Percentiles rank a stretch among this genome's conserved stretches.
Evolutionary conservation across 257 asterid genomes (phyloP).

Genomic region (Verbascum thapsus): DNA sequence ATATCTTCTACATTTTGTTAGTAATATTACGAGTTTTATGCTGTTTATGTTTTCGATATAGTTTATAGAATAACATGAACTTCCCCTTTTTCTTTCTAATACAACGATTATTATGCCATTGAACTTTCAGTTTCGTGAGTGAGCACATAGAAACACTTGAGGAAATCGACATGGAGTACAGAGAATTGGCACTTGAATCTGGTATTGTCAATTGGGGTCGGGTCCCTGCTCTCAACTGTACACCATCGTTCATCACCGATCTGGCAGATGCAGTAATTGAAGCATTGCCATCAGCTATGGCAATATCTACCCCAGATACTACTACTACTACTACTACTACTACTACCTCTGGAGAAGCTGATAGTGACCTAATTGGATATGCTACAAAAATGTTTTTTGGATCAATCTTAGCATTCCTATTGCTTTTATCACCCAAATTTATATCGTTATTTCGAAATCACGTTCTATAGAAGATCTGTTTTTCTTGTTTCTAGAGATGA

Average conservation of each 20-base stretch:
- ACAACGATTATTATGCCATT: constrained; percentile 6
- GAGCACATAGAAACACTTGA: constrained; percentile 99
- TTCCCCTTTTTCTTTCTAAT: constrained; percentile 17
- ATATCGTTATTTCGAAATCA: constrained; percentile 49
- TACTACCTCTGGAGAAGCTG: constrained; percentile 40
- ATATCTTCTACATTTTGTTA: no score
- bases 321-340: no score
- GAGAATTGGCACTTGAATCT: constrained; percentile 77
- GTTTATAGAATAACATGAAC: background rate
- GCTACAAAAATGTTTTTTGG: constrained; percentile 64
- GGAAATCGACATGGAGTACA: constrained; percentile 97
- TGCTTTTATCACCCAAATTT: constrained; percentile 65
- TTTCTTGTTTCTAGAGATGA: background rate
- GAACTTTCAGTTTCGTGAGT: constrained; percentile 78
- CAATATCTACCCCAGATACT: constrained; percentile 47
- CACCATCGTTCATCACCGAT: constrained; percentile 75
- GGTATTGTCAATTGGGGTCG: constrained; percentile 95
- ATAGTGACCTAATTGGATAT: constrained; percentile 45
- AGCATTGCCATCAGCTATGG: constrained; percentile 78
- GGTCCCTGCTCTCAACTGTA: constrained; percentile 95
- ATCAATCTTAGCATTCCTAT: constrained; percentile 67
- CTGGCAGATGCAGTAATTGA: constrained; percentile 92
- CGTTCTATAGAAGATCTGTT: constrained; percentile 27
- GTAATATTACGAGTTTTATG: no score
- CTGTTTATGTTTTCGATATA: no score